These are phyloP conservation scores for Mortierella polycephala DNA, from an alignment of 371 early-diverging fungal genomes.

Conservation along the genomic window DNA sequence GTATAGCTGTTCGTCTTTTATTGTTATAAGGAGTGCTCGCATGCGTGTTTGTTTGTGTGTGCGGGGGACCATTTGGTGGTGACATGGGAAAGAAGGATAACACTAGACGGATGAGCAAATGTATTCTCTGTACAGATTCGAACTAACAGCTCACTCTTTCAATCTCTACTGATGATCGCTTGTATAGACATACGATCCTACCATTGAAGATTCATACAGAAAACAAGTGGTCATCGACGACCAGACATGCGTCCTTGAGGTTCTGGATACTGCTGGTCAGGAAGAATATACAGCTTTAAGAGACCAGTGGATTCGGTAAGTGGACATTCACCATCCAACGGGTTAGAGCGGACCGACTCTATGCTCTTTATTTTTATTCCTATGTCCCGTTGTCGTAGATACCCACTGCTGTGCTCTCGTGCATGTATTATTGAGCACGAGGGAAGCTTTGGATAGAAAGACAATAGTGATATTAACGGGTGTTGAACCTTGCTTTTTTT, in stretches of 20 bases:
- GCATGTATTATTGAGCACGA: not conserved
- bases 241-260: slow-evolving; percentile 91
- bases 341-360: too few relatives aligned
- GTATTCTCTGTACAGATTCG: not conserved
- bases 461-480: too few relatives aligned
- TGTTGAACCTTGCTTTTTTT: not conserved
- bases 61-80: not conserved
- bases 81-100: not conserved
- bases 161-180: not conserved
- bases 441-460: not conserved
- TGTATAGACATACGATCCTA: slow-evolving; percentile 91
- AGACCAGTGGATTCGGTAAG: slow-evolving; percentile 93
- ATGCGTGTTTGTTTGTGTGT: slow-evolving; percentile 7
- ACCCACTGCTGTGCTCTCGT: not conserved
- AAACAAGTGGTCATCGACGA: slow-evolving; percentile 98
- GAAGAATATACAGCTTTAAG: slow-evolving; percentile 88
- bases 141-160: not conserved
- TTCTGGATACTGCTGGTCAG: slow-evolving; percentile 96
- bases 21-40: not conserved
- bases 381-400: not conserved
- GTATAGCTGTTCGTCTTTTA: too few relatives aligned
- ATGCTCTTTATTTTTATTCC: too few relatives aligned
- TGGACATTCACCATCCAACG: not conserved
- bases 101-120: not conserved
- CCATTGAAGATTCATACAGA: slow-evolving; percentile 96